These are phyloP conservation scores for Drosera capensis DNA, from an alignment of 148 eudicot genomes.

Conservation along the genomic window DNA sequence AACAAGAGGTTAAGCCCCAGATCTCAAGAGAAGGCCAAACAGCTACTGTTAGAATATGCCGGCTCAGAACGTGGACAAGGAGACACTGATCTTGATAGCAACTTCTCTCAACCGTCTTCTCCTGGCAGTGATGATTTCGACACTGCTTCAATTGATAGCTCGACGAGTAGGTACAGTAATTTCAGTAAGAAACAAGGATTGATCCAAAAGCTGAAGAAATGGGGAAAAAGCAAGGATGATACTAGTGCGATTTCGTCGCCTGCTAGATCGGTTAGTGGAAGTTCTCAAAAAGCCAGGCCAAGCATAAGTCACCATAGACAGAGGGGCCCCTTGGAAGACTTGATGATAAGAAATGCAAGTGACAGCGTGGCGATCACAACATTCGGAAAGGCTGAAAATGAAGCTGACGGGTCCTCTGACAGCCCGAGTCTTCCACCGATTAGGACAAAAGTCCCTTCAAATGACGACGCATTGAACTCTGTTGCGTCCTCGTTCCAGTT, in stretches of 20 bases:
- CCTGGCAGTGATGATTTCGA: constrained; percentile 96
- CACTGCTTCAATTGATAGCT: constrained; percentile 74
- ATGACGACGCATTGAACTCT: constrained; percentile 34
- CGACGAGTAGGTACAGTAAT: constrained; percentile 57
- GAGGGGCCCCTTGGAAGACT: constrained; percentile 74
- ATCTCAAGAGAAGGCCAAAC: constrained; percentile 92
- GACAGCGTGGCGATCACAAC: constrained; percentile 75
- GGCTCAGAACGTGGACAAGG: constrained; percentile 99
- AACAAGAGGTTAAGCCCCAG: constrained; percentile 78
- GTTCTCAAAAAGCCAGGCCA: constrained; percentile 41
- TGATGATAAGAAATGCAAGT: constrained; percentile 81
- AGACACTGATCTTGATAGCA: constrained; percentile 98
- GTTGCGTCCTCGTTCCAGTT: constrained; percentile 67
- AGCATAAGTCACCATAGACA: constrained; percentile 37
- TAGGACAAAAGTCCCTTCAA: constrained; percentile 21
- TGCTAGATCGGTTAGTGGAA: constrained; percentile 60
- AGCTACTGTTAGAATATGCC: constrained; percentile 84
- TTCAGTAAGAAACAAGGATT: constrained; percentile 63
- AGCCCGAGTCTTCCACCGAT: constrained; percentile 28
- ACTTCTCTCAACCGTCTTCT: constrained; percentile 88
- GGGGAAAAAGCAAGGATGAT: constrained; percentile 85
- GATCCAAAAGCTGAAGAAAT: constrained; percentile 82
- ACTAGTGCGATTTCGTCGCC: constrained; percentile 64
- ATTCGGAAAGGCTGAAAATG: constrained; percentile 60
- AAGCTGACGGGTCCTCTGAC: constrained; percentile 35